Base-by-base conservation (phyloP, 2,329 filamentous ascomycete species). In the Colletotrichum sp. region DNA sequence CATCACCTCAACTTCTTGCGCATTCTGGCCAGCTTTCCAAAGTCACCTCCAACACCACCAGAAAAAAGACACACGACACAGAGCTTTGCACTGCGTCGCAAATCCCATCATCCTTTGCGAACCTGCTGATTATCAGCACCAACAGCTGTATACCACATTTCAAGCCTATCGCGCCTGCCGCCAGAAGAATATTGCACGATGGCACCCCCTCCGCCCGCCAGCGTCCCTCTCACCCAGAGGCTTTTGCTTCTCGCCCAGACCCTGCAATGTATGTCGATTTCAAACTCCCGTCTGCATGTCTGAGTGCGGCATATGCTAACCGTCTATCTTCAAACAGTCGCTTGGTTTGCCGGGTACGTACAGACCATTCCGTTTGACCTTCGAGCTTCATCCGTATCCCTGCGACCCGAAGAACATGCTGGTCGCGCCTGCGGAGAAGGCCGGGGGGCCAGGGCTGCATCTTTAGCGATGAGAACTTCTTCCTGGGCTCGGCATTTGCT, bases 191-290 rank as follows among this genome's bases (percentile, higher is more conserved):
- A 8, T 36, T 34, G 24, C 67, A 76, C 32, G 16, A 78, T 78
- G 77, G 77, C 95, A 86, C 94, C 95, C 87, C 93, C 94, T 85
- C 93, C 94, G 79, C 88, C 93, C 75, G 88, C 94, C 75, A 90
- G 88, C 80, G 86, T 94, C 85, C 93, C 95, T 84, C 89, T 97
- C 81, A 87, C 88, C 82, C 93, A 97, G 88, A 92, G 96, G 83
- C 88, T 98, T 76, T 86, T 95, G 81, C 89, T 91, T 80, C 90
- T 99, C 80, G 96, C 94, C 79, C 93, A 98, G 86, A 99, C 96
- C 62, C 90, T 99, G 80, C 97, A 99, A 89, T 99, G 96, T 94
- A 92, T 85, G 88, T 92, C 84, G 84, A 63, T 44, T 59, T 21
- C 63, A 69, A 30, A 57, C 62, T 68, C 69, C 77, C 69, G 32